Percentiles rank a stretch among this genome's conserved stretches.
phyloP scores from a whole-genome alignment of 83 land plant genomes.

The Diphasiastrum complanatum region DNA sequence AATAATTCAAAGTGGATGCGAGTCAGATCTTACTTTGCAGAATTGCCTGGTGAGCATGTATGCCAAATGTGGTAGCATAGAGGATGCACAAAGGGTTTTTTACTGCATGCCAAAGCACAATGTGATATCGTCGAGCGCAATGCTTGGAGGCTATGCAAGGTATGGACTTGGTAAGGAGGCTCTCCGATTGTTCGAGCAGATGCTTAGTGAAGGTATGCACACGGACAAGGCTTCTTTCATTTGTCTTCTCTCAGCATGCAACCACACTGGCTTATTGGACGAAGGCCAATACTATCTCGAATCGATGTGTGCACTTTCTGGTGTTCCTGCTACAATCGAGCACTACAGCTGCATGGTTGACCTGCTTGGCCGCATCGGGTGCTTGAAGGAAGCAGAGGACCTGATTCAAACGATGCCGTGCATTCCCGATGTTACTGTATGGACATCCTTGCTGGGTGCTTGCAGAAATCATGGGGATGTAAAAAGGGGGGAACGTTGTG shows the following conservation, averaged over 20 bases:
- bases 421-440: too few relatives aligned
- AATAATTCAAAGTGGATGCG: background rate
- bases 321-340: too few relatives aligned
- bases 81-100: slow-evolving; percentile 3
- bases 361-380: too few relatives aligned
- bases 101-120: background rate
- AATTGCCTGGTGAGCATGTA: background rate
- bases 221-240: background rate
- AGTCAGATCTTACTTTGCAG: background rate
- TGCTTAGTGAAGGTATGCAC: background rate
- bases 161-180: slow-evolving; percentile 2
- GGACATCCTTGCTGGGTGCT: too few relatives aligned
- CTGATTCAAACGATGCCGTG: too few relatives aligned
- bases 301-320: too few relatives aligned
- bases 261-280: background rate
- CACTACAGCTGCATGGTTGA: too few relatives aligned
- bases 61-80: background rate
- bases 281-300: slow-evolving; percentile 1
- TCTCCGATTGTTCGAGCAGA: background rate
- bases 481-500: too few relatives aligned
- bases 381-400: too few relatives aligned
- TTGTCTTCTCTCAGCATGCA: background rate
- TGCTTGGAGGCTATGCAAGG: slow-evolving; percentile 4
- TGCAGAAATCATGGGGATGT: too few relatives aligned
- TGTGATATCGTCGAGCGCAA: slow-evolving; percentile 2